phyloP scores from a whole-genome alignment of 495 filamentous ascomycete genomes.

The Lasiosphaeria miniovina region DNA sequence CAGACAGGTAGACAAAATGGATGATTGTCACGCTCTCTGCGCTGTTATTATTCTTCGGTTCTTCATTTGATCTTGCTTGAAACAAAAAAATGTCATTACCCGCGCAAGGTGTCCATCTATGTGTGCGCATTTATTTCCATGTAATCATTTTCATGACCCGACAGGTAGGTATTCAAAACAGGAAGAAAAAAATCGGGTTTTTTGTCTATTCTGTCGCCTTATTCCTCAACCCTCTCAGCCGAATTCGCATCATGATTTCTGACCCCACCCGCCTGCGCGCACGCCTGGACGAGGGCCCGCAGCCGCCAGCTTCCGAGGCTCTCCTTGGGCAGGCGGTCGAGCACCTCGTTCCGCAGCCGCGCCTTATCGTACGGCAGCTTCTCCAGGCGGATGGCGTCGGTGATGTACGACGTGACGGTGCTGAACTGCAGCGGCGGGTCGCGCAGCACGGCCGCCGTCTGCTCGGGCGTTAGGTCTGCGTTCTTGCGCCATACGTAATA shows the following conservation, averaged over 20 bases:
- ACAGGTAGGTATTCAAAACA: too few relatives aligned
- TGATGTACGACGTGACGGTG: slow-evolving; percentile 54
- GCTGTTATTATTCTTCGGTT: too few relatives aligned
- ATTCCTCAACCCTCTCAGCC: too few relatives aligned
- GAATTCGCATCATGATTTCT: neutral
- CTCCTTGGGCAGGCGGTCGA: slow-evolving; percentile 13
- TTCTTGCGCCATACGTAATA: slow-evolving; percentile 61
- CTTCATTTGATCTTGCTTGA: too few relatives aligned
- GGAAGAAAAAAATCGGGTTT: too few relatives aligned
- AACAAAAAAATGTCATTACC: too few relatives aligned
- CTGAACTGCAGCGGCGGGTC: slow-evolving; percentile 50
- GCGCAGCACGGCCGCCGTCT: slow-evolving; percentile 50
- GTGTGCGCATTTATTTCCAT: too few relatives aligned
- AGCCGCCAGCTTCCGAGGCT: slow-evolving; percentile 1
- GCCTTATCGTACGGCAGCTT: slow-evolving; percentile 38
- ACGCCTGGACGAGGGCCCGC: neutral
- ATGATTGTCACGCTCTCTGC: neutral
- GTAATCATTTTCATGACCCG: too few relatives aligned
- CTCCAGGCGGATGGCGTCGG: slow-evolving; percentile 38
- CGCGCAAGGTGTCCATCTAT: too few relatives aligned
- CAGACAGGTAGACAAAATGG: neutral
- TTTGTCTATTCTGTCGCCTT: too few relatives aligned
- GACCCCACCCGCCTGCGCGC: neutral
- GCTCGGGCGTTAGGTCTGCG: slow-evolving; percentile 36
- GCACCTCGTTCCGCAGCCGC: slow-evolving; percentile 33